Evolutionary conservation across 1,284 basidiomycete genomes (phyloP), one percentile per base, ranked within the genome.

Genomic region (Kwoniella shivajii): DNA sequence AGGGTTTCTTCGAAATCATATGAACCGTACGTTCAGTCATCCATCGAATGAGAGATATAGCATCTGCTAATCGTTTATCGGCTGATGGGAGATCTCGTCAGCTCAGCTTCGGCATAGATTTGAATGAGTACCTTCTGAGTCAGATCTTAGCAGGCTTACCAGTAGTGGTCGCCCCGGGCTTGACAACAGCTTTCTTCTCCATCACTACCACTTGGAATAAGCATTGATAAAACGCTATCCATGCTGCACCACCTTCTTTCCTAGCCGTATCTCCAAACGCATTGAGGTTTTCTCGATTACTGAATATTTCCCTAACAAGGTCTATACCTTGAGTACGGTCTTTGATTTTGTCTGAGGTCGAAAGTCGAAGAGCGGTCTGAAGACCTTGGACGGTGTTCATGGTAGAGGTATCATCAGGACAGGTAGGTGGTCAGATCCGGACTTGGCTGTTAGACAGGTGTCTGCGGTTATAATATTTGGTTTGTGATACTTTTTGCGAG

Each of bases 221-320:
- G 20, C 85, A 84, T 68, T 90, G 84, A 66, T 89, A 90, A 2
- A 92, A 78, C 7, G 82, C 78, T 33, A 87, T 76, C 90, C 90
- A 95, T 22, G 74, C 65, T 42, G 78, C 77, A 7, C 83, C 84
- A 24, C 84, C 76, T 10, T 79, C 71, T 24, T 76, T 71, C 22
- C 45, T 24, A 6, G 72, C 72, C 1, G 61, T 81, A 69, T 72
- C 84, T 14, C 71, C 66, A 36, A 73, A 74, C 7, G 45, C 13
- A 14, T 59, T 82, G 61, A 89, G 81, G 42, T 82, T 83, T 33
- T 81, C 76, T 36, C 83, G 79, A 57, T 82, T 82, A n/a, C 81
- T 73, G 60, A 94, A 88, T 39, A 84, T 79, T 24, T 81, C 80
- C 33, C 84, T 83, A 30, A 93, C 78, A 20, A 79, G 69, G 4